Evolutionary conservation across 257 asterid genomes (phyloP).

Genomic region (Petunia axillaris): DNA sequence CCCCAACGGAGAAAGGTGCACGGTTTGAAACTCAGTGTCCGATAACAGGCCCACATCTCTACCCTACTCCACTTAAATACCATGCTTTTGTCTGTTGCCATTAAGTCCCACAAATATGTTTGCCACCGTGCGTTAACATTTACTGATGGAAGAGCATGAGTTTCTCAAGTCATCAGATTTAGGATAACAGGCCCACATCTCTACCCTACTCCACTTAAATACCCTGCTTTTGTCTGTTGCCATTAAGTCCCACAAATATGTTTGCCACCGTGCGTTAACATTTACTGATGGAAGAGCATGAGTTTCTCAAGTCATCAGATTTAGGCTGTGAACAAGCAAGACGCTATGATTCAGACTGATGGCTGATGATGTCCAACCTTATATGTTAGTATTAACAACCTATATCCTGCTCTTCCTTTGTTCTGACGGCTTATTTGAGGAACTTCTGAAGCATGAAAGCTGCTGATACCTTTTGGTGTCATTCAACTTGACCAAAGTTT

Average conservation of each 20-base stretch:
- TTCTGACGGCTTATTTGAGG: background rate
- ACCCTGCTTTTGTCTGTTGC: no score
- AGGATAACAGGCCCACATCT: background rate
- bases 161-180: slow-evolving; percentile 4
- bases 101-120: background rate
- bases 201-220: no score
- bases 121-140: background rate
- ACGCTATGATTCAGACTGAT: background rate
- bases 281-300: background rate
- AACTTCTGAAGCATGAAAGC: background rate
- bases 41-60: no score
- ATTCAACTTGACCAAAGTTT: background rate
- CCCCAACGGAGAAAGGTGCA: no score
- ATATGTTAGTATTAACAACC: background rate
- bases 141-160: background rate
- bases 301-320: background rate
- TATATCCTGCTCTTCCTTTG: background rate
- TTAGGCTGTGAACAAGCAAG: background rate
- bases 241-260: background rate
- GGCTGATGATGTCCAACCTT: background rate
- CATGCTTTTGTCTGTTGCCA: no score
- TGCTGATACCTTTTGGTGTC: background rate
- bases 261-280: background rate
- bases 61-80: no score
- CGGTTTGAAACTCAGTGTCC: no score